These are phyloP conservation scores for Papiliotrema flavescens DNA, from an alignment of 1,284 basidiomycete species.

Conservation along the genomic window DNA sequence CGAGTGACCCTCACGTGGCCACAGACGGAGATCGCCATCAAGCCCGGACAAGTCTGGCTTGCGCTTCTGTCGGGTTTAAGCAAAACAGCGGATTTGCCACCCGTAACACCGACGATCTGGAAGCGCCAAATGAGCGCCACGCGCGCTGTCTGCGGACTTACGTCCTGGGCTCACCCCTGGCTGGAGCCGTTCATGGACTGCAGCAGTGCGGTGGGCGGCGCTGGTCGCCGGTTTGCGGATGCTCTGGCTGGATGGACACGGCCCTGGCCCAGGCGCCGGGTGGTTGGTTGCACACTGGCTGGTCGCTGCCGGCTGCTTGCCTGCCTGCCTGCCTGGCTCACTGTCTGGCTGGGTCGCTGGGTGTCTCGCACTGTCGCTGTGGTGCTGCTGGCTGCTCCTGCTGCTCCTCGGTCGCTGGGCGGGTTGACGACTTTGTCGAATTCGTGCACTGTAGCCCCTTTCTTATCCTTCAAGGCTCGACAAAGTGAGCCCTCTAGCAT, in stretches of 20 bases:
- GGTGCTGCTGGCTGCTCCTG: too few relatives aligned
- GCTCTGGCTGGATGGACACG: too few relatives aligned
- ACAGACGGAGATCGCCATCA: too few relatives aligned
- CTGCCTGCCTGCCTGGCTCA: background rate
- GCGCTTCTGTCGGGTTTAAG: background rate
- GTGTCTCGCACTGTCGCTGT: background rate
- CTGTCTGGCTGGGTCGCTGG: background rate
- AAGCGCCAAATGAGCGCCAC: constrained; percentile 5
- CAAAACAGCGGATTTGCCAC: background rate
- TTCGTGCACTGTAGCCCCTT: background rate
- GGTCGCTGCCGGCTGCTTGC: background rate
- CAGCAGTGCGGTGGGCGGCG: too few relatives aligned
- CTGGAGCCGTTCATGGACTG: too few relatives aligned
- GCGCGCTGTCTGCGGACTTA: background rate
- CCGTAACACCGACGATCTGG: constrained; percentile 2
- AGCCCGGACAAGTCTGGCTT: background rate
- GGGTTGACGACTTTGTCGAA: constrained; percentile 1
- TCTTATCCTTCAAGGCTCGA: constrained; percentile 27
- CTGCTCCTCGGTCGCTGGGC: background rate
- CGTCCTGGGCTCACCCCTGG: too few relatives aligned
- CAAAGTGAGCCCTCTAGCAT: constrained; percentile 17
- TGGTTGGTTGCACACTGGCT: too few relatives aligned
- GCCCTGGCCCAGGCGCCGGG: too few relatives aligned
- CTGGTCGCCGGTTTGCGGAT: too few relatives aligned
- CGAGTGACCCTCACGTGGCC: too few relatives aligned